Evolutionary conservation across 1,139 yeast genomes (phyloP), one percentile per base, ranked within the genome.

Genomic region (Pichiaceae sp.): DNA sequence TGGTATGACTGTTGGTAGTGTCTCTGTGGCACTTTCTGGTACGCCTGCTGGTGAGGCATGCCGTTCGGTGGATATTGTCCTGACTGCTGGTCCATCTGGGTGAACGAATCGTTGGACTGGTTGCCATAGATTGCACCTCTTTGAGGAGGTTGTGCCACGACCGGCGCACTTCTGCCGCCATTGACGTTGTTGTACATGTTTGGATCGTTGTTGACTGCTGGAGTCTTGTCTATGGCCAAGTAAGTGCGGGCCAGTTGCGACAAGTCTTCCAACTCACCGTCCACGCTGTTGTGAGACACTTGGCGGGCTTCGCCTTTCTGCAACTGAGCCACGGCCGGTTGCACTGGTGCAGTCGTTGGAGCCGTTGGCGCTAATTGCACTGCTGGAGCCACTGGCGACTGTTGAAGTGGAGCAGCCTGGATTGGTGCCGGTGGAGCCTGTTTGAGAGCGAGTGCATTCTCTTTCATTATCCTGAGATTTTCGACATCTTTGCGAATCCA

Each of bases 401-500:
- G 27, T 15, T 14, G 30, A 21, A 21, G 24, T 7, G 24, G 24
- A 7, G 7, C 9, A 7, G 7, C 9, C 24, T 21, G 24, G 11
- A 21, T 11, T 11, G 24, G 24, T 21, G 7, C 9, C 11, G 9
- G 24, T 21, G 24, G 24, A 4, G 24, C 33, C 18, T 31, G 20
- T 15, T 15, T 17, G 15, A 14, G 23, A 9, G 28, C 15, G 19
- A 21, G 6, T 25, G 42, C 38, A 6, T 46, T 25, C 34, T 42
- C 38, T 14, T 38, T 37, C 14, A 48, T 31, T 23, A 45, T 50
- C 29, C 37, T 41, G 41, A 56, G 50, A 60, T 66, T 49, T 52
- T 60, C 57, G 50, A 66, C 55, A 57, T 63, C 44, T 51, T 51
- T 38, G 63, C 70, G 42, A 44, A 54, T 30, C 66, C 67, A 47